phyloP scores from a whole-genome alignment of 2,329 filamentous ascomycete species.

The Raffaelea albimanens region DNA sequence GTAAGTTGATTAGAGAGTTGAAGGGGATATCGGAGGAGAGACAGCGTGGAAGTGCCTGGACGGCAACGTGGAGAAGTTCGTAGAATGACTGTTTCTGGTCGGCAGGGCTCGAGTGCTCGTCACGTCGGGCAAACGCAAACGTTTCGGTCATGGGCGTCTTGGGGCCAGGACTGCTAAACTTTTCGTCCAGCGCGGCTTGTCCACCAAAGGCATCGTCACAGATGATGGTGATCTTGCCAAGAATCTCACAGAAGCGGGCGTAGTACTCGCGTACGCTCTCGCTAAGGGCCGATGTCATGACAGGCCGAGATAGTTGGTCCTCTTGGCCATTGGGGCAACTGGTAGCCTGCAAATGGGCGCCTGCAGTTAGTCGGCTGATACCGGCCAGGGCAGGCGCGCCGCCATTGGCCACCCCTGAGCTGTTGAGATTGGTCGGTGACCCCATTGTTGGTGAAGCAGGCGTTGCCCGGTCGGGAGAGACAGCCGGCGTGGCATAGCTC shows the following conservation, averaged over 20 bases:
- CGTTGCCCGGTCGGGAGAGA: conserved; percentile 28
- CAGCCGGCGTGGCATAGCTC: conserved; percentile 35
- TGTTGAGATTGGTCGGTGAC: conserved; percentile 19
- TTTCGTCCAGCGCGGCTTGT: conserved; percentile 90
- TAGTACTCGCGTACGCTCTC: conserved; percentile 81
- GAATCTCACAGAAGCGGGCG: conserved; percentile 81
- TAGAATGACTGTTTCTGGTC: conserved; percentile 95
- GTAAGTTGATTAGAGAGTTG: conserved; percentile 83
- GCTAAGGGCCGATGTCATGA: conserved; percentile 53
- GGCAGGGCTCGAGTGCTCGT: conserved; percentile 60
- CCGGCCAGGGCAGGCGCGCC: too few relatives aligned
- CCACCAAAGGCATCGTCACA: conserved; percentile 97
- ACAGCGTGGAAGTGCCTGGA: conserved; percentile 91
- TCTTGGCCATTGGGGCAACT: conserved; percentile 27
- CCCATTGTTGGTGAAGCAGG: conserved; percentile 41
- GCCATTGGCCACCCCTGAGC: not conserved
- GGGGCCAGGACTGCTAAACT: conserved; percentile 75
- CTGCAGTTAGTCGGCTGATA: too few relatives aligned
- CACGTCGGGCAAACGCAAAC: conserved; percentile 79
- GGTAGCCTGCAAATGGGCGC: too few relatives aligned
- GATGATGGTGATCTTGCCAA: conserved; percentile 91
- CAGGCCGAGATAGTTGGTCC: conserved; percentile 58
- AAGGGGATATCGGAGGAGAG: conserved; percentile 85
- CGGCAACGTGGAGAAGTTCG: conserved; percentile 87
- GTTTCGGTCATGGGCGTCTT: conserved; percentile 94